These are phyloP conservation scores for Triglochin maritima DNA, from an alignment of 106 monocot genomes.

Conservation along the genomic window DNA sequence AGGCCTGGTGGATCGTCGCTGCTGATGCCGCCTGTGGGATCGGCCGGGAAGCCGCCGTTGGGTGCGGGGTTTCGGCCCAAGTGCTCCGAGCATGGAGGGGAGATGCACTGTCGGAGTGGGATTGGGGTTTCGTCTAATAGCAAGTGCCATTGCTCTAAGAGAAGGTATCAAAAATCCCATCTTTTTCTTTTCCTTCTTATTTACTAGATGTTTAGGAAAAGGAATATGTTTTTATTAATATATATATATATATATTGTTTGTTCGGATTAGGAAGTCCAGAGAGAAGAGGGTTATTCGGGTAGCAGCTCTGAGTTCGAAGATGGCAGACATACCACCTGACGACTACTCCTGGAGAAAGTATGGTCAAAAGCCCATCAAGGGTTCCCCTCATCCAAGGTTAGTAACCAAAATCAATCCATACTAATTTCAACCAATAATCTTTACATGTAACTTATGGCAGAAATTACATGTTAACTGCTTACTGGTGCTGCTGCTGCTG, in stretches of 20 bases:
- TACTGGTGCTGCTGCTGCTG: background rate
- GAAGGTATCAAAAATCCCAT: constrained; percentile 21
- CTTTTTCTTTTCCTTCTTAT: background rate
- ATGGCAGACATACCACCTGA: constrained; percentile 69
- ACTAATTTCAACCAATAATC: background rate
- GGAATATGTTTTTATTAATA: background rate
- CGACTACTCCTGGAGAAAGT: constrained; percentile 78
- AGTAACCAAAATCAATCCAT: constrained; percentile 3
- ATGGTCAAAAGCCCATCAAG: constrained; percentile 82
- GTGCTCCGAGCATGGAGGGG: constrained; percentile 38
- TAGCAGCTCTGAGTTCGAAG: constrained; percentile 58
- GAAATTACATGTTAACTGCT: background rate
- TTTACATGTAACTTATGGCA: background rate
- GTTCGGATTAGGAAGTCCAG: constrained; percentile 36
- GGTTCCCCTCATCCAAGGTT: constrained; percentile 83
- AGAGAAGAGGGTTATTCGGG: constrained; percentile 55
- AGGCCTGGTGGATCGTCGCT: constrained; percentile 21
- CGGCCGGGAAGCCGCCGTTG: constrained; percentile 36
- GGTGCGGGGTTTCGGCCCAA: constrained; percentile 31
- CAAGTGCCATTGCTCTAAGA: constrained; percentile 86
- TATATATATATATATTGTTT: background rate
- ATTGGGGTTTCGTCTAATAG: constrained; percentile 12
- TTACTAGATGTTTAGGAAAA: background rate
- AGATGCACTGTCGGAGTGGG: no score
- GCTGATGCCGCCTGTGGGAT: constrained; percentile 3